These are phyloP conservation scores for Chaetomiaceae sp. DNA, from an alignment of 2,329 filamentous ascomycete species.

Conservation along the genomic window DNA sequence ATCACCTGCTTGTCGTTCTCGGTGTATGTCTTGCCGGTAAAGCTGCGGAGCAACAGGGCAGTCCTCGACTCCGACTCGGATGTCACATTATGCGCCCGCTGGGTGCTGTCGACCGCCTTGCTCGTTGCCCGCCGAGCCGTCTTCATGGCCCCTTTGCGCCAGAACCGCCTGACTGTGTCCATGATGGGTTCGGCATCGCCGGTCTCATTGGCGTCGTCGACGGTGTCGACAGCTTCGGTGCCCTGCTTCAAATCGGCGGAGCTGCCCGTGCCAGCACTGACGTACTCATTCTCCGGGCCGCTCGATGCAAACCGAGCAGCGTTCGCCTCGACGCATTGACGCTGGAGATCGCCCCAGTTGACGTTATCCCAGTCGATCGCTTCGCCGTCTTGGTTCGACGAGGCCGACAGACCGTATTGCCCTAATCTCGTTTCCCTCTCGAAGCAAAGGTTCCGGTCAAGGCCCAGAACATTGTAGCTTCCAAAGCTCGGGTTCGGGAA, in stretches of 20 bases:
- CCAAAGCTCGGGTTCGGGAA: slow-evolving; percentile 61
- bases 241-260: slow-evolving; percentile 10
- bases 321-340: slow-evolving; percentile 61
- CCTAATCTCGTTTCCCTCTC: slow-evolving; percentile 66
- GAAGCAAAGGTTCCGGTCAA: slow-evolving; percentile 61
- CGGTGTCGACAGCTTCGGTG: not conserved
- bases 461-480: slow-evolving; percentile 53
- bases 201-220: not conserved
- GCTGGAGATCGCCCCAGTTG: slow-evolving; percentile 67
- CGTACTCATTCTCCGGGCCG: slow-evolving; percentile 37
- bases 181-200: not conserved
- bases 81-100: slow-evolving; percentile 4
- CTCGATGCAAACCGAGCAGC: slow-evolving; percentile 54
- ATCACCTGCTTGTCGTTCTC: slow-evolving; percentile 75
- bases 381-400: slow-evolving; percentile 42
- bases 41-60: slow-evolving; percentile 71
- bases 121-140: slow-evolving; percentile 7
- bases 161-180: slow-evolving; percentile 26
- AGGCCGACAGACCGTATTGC: slow-evolving; percentile 54
- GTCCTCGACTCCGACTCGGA: slow-evolving; percentile 49
- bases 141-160: slow-evolving; percentile 23
- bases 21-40: slow-evolving; percentile 69
- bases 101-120: not conserved
- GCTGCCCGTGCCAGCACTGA: not conserved
- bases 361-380: slow-evolving; percentile 57